Base-by-base conservation (phyloP, 257 asterid genomes). In the Fraxinus americana region DNA sequence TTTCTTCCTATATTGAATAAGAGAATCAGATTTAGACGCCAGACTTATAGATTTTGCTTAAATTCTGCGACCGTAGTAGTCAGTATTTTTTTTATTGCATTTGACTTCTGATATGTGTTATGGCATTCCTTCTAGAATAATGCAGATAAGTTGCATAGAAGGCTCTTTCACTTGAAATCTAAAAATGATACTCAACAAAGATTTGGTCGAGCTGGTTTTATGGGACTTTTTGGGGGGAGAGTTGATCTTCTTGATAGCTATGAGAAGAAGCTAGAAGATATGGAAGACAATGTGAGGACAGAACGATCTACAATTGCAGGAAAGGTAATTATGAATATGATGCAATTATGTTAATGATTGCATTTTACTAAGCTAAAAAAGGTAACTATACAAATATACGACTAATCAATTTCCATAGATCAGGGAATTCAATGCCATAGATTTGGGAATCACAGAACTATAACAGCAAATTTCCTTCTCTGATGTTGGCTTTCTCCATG, bases 231-330 rank as follows among this genome's bases (percentile, higher is more conserved):
- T 76, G 94, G 98, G 63, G 82, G 7, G 41, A 88, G 74, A 86
- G 82, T 88, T 80, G 85, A 88, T 82, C 77, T 82, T 61, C 72
- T 84, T 32, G 93, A 90, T 69, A 89, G 89, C 75, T 87, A 89
- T 81, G 97, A 89, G 80, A 93, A 90, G 93, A 86, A 88, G 86
- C 83, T 90, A 11, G 98, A 83, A 84, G 91, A 85, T 79, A 63
- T 89, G 78, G 97, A 93, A 87, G 88, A 83, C 45, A 84, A 86
- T 85, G 85, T 90, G 80, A 88, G 96, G 80, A 75, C 78, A 23
- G 99, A 90, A 81, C 93, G 90, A 81, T 82, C 91, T 78, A 85
- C 87, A 74, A 4, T 82, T 74, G 80, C 82, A 74, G 95, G 89
- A 82, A 84, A 92, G 97, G 98, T 96, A 84, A 83, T 59, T 77